Conservation (phyloP, 495 filamentous ascomycete genomes). For the Penicillium paxilli region DNA sequence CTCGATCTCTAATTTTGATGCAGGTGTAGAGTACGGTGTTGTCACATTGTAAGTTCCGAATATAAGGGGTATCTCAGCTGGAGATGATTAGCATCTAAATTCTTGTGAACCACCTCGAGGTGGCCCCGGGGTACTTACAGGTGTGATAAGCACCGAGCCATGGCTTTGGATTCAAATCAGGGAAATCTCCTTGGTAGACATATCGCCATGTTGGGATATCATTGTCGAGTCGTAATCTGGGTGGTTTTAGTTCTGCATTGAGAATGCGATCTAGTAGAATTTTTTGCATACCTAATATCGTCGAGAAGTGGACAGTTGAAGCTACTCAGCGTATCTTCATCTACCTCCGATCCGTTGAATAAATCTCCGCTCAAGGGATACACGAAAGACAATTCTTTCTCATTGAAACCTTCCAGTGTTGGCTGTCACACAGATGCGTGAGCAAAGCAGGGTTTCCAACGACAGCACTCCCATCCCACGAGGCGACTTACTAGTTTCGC, state of each 20-base stretch:
- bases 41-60: conserved; percentile 38
- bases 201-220: conserved; percentile 49
- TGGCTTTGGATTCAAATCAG: conserved; percentile 37
- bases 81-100: background rate
- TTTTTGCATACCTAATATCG: background rate
- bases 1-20: background rate
- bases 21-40: background rate
- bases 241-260: background rate
- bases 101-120: too few species aligned
- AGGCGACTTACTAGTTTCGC: background rate
- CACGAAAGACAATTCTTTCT: conserved; percentile 8
- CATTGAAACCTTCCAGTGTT: conserved; percentile 5
- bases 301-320: background rate
- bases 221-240: conserved; percentile 6
- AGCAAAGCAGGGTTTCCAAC: too few species aligned
- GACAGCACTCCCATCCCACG: too few species aligned
- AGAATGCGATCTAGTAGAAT: background rate
- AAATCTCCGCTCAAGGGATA: background rate
- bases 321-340: background rate
- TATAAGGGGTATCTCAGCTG: conserved; percentile 39
- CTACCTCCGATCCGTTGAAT: background rate
- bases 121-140: conserved; percentile 14
- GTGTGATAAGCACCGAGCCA: conserved; percentile 56
- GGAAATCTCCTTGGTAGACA: conserved; percentile 49
- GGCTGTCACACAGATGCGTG: background rate